Conservation (phyloP, 148 eudicot species). For the Silene conica region DNA sequence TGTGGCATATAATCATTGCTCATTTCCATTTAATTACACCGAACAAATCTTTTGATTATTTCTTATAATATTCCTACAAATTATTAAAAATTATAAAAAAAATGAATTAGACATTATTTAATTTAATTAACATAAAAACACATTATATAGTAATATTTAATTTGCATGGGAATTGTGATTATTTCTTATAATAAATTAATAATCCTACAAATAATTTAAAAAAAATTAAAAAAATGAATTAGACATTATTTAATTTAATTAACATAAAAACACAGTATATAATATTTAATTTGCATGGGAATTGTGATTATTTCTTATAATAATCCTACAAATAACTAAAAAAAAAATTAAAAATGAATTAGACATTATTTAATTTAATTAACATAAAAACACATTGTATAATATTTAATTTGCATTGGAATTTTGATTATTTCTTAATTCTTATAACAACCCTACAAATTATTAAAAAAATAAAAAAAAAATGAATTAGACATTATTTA, state of each 20-base stretch:
- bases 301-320: neutral
- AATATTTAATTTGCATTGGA: conserved; percentile 13
- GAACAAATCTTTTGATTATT: neutral
- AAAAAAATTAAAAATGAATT: neutral
- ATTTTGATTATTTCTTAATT: neutral
- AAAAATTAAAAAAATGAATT: neutral
- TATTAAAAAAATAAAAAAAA: neutral
- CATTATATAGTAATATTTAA: neutral
- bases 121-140: neutral
- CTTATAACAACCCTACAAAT: neutral
- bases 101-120: neutral
- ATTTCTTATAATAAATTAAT: neutral
- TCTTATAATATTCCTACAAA: neutral
- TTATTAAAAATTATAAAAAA: neutral
- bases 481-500: neutral
- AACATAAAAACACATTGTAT: neutral
- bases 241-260: neutral
- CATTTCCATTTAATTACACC: conserved; percentile 22
- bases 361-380: neutral
- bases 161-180: conserved; percentile 12
- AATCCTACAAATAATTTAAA: neutral
- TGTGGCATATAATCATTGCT: conserved; percentile 20
- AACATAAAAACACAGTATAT: neutral
- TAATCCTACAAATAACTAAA: neutral
- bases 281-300: conserved; percentile 14